Evolutionary conservation across 2,329 filamentous ascomycete genomes (phyloP).

Genomic region (Pseudogymnoascus sp.): DNA sequence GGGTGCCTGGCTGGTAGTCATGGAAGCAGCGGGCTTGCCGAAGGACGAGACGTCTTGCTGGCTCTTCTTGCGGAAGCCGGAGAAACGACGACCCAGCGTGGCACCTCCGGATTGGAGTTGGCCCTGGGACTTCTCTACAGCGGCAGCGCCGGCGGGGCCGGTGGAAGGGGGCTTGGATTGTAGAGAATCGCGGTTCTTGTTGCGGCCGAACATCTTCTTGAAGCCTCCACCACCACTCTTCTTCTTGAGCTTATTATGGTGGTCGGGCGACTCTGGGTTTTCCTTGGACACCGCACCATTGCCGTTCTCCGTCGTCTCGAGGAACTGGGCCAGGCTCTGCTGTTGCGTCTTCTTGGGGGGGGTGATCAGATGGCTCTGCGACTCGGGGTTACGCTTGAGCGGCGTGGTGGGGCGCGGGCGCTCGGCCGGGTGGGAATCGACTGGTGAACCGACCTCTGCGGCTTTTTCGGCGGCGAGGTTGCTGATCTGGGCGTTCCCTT

Average conservation of each 20-base stretch:
- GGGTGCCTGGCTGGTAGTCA: slow-evolving; percentile 17
- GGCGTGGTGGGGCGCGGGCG: neutral
- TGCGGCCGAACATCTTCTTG: slow-evolving; percentile 56
- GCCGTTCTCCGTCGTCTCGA: neutral
- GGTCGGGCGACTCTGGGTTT: slow-evolving; percentile 16
- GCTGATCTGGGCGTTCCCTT: slow-evolving; percentile 17
- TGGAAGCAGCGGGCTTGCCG: slow-evolving; percentile 13
- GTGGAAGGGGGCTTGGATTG: slow-evolving; percentile 36
- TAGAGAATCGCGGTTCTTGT: slow-evolving; percentile 43
- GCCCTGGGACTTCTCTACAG: slow-evolving; percentile 39
- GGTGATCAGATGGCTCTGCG: neutral
- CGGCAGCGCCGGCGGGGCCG: slow-evolving; percentile 43
- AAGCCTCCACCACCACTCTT: slow-evolving; percentile 39
- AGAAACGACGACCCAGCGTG: slow-evolving; percentile 31
- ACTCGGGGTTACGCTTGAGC: neutral
- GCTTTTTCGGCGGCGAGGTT: slow-evolving; percentile 29
- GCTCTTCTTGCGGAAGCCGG: slow-evolving; percentile 33
- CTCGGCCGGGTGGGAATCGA: slow-evolving; percentile 18
- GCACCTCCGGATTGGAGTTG: slow-evolving; percentile 21
- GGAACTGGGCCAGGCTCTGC: neutral
- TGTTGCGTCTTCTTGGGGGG: neutral
- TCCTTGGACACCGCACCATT: neutral
- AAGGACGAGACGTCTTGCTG: neutral
- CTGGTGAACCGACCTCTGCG: slow-evolving; percentile 18
- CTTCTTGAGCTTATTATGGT: slow-evolving; percentile 48